Conservation (phyloP, 352 stramenopile genomes). For the Phytophthora hybrid region DNA sequence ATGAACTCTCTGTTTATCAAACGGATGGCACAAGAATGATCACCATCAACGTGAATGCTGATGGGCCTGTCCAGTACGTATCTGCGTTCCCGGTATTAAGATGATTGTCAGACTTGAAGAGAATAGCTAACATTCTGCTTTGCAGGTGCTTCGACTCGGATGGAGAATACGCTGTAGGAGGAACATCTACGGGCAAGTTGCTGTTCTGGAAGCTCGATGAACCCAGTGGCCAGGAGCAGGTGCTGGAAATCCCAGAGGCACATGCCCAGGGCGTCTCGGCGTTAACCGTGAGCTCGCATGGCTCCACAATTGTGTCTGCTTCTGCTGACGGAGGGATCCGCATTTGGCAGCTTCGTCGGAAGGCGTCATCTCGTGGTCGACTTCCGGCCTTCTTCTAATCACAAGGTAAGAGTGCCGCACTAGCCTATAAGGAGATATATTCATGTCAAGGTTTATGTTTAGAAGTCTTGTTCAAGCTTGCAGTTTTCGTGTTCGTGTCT, state of each 20-base stretch:
- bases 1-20: conserved; percentile 77
- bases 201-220: conserved; percentile 89
- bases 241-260: conserved; percentile 80
- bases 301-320: conserved; percentile 63
- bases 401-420: not conserved
- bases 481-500: not conserved
- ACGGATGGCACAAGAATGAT: conserved; percentile 67
- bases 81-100: not conserved
- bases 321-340: conserved; percentile 74
- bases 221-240: conserved; percentile 61
- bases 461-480: conserved; percentile 1
- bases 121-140: not conserved
- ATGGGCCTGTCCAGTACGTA: conserved; percentile 69
- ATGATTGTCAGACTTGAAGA: not conserved
- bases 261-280: conserved; percentile 71
- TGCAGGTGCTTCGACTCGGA: conserved; percentile 83
- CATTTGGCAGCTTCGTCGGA: conserved; percentile 81
- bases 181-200: conserved; percentile 77
- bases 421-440: not conserved
- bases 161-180: conserved; percentile 77
- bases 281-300: conserved; percentile 69
- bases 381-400: conserved; percentile 69
- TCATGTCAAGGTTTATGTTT: conserved; percentile 13
- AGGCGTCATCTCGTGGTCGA: conserved; percentile 53
- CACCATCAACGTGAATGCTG: conserved; percentile 63